Evolutionary conservation across 2,329 filamentous ascomycete genomes (phyloP).

Genomic region (Magnaporthiopsis poae): DNA sequence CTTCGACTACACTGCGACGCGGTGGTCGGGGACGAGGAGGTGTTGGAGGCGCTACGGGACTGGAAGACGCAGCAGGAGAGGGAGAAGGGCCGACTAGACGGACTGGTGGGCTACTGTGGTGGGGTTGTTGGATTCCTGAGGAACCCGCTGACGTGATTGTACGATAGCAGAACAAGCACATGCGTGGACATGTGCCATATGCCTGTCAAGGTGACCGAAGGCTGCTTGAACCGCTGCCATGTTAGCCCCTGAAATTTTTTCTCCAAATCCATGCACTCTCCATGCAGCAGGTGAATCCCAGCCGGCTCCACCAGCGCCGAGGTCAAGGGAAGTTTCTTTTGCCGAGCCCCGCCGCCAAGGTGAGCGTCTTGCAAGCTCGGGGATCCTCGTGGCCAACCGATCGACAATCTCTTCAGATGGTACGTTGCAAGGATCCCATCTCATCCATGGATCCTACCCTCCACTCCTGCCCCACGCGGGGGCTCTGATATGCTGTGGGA

Average conservation of each 20-base stretch:
- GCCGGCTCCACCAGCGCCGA: not conserved
- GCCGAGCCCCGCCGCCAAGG: not conserved
- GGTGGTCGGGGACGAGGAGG: constrained; percentile 31
- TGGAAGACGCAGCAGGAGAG: constrained; percentile 66
- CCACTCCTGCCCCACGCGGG: not conserved
- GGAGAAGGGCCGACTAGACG: constrained; percentile 62
- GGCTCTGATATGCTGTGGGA: too few relatives aligned
- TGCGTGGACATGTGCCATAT: not conserved
- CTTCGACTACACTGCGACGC: constrained; percentile 63
- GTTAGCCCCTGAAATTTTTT: too few relatives aligned
- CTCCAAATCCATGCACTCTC: too few relatives aligned
- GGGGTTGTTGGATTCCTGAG: constrained; percentile 78
- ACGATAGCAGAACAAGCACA: not conserved
- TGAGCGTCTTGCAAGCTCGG: too few relatives aligned
- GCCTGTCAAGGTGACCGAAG: too few relatives aligned
- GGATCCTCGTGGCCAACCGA: too few relatives aligned
- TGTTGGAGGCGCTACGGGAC: constrained; percentile 50
- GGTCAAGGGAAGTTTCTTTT: not conserved
- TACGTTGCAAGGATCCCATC: not conserved
- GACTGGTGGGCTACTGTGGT: constrained; percentile 74
- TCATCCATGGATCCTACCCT: not conserved
- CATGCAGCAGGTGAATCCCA: not conserved
- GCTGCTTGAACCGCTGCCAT: too few relatives aligned
- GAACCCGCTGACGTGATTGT: constrained; percentile 40
- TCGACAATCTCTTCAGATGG: too few relatives aligned